Evolutionary conservation across 2,329 filamentous ascomycete species (phyloP).

Genomic region (Zelopaecilomyces penicillatus): DNA sequence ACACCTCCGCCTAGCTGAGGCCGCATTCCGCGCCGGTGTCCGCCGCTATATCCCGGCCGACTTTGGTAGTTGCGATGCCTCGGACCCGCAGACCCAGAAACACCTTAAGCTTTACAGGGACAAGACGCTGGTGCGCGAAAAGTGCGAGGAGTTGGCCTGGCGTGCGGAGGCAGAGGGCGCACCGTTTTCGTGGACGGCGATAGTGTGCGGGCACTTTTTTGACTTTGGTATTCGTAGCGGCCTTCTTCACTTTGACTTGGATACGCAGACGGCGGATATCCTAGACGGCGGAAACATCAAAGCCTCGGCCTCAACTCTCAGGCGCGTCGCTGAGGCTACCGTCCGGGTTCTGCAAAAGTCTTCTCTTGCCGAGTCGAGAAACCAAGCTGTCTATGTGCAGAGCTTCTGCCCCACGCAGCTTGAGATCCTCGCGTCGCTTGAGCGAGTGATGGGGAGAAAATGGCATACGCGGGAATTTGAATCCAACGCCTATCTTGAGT

Average conservation of each 20-base stretch:
- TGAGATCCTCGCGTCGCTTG: constrained; percentile 37
- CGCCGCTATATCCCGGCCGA: constrained; percentile 55
- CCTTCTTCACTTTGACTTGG: constrained; percentile 34
- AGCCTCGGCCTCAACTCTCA: constrained; percentile 42
- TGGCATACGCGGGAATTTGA: constrained; percentile 25
- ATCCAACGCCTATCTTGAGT: constrained; percentile 30
- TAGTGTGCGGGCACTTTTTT: constrained; percentile 36
- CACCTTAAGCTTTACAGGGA: constrained; percentile 26
- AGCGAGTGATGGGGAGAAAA: constrained; percentile 39
- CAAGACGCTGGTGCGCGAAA: constrained; percentile 24
- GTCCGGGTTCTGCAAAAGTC: constrained; percentile 40
- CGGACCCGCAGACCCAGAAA: constrained; percentile 25
- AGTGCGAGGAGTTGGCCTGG: constrained; percentile 21
- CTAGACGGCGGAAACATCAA: constrained; percentile 42
- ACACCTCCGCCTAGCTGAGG: constrained; percentile 44
- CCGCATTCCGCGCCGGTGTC: constrained; percentile 50
- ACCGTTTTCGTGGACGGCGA: constrained; percentile 41
- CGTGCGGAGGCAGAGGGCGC: constrained; percentile 16
- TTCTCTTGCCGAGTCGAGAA: constrained; percentile 36
- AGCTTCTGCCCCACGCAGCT: constrained; percentile 40
- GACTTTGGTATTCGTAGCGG: constrained; percentile 40
- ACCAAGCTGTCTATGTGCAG: constrained; percentile 39
- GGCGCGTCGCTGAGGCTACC: constrained; percentile 39
- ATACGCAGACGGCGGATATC: constrained; percentile 34
- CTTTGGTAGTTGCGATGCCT: constrained; percentile 35